phyloP scores from a whole-genome alignment of 495 filamentous ascomycete genomes.

The Articulospora tetracladia region DNA sequence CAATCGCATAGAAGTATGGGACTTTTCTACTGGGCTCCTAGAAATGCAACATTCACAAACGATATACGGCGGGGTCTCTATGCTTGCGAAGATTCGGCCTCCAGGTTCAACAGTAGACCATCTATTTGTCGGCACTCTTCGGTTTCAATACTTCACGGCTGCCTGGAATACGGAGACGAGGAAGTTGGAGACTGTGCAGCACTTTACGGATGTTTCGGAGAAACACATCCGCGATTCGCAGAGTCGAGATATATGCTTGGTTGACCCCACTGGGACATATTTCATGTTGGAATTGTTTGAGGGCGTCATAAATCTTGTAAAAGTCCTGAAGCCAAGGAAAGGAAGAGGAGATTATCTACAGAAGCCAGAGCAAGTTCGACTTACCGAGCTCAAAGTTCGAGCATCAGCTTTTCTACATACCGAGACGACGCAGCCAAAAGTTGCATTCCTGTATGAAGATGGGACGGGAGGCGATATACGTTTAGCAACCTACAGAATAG shows the following conservation, averaged over 20 bases:
- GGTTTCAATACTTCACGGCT: conserved; percentile 84
- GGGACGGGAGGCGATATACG: conserved; percentile 60
- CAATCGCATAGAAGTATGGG: conserved; percentile 88
- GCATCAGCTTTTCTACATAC: conserved; percentile 78
- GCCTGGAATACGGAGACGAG: conserved; percentile 68
- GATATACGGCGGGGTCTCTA: conserved; percentile 79
- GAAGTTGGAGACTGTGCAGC: conserved; percentile 63
- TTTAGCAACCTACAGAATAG: conserved; percentile 52
- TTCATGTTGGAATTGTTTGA: conserved; percentile 88
- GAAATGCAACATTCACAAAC: conserved; percentile 56
- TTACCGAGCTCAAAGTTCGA: conserved; percentile 84
- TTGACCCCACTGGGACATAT: conserved; percentile 78
- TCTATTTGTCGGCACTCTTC: conserved; percentile 88
- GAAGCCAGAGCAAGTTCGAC: conserved; percentile 65
- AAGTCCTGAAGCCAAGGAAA: conserved; percentile 60
- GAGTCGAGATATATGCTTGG: conserved; percentile 68
- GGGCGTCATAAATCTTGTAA: conserved; percentile 75
- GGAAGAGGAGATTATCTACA: conserved; percentile 53
- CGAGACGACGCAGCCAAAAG: conserved; percentile 63
- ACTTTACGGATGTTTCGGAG: conserved; percentile 69
- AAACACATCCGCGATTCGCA: conserved; percentile 76
- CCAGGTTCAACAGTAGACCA: conserved; percentile 71
- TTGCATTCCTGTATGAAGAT: conserved; percentile 83
- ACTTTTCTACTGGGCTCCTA: conserved; percentile 37
- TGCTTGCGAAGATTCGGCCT: conserved; percentile 79